Base-by-base conservation (phyloP, 768 basidiomycete species). In the Tricholoma matsutake region DNA sequence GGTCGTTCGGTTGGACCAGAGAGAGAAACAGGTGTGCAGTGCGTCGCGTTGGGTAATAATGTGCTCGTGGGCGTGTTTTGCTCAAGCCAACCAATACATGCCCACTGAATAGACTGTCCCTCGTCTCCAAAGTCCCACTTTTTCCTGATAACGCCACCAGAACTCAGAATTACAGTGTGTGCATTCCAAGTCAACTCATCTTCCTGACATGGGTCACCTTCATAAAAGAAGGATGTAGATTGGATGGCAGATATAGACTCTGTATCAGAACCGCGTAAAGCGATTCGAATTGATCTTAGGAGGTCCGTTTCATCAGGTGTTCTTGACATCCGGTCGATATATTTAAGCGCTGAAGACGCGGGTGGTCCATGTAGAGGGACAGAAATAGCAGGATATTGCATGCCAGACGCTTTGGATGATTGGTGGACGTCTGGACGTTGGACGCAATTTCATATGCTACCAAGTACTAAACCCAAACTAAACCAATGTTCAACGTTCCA, bases 71-170 rank as follows among this genome's bases (percentile, higher is more conserved):
- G 67, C 7, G 68, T 68, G 52, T 72, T 69, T 65, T 87, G 85
- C 65, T 88, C 85, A 37, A 94, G 79, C 71, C 81, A 82, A 3
- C 88, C 92, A n/a, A 89, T 77, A 68, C 91, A 92, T 5, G 89
- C 92, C 76, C 82, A 91, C 66, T 91, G 91, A 34, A 94, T 83
- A 1, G 81, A 79, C 67, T 94, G 87, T 6, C 79, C 82, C 67
- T 91, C 90, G 43, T 84, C 78, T n/a, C 76, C 71, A 68, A 93
- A 90, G 57, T 80, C 82, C 92, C 92, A 94, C 67, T 85, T 85
- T 67, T 87, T 86, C 59, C 76, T 77, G 57, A 92, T 83, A 14
- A 89, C 77, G 0, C 89, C 88, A 0, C 89, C 92, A 16, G 78
- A 77, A 61, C 83, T 86, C 65, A 90, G 76, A 0, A 89, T 75